phyloP scores from a whole-genome alignment of 2,329 filamentous ascomycete genomes.

The Drechslerella dactyloides region DNA sequence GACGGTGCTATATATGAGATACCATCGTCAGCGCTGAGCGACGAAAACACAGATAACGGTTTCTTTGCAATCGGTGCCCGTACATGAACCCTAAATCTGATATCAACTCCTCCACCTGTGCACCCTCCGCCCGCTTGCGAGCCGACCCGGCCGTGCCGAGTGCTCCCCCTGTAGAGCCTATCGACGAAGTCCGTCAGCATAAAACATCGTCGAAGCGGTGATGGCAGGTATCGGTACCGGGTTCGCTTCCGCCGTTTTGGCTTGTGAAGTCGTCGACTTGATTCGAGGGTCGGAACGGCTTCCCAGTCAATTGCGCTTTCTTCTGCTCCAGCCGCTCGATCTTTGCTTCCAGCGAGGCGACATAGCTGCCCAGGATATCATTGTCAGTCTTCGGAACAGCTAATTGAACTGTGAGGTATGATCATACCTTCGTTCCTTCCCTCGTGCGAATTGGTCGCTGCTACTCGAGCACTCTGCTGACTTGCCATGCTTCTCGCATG shows the following conservation, averaged over 20 bases:
- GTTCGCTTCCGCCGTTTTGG: constrained; percentile 17
- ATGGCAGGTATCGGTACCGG: constrained; percentile 10
- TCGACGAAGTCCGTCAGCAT: constrained; percentile 5
- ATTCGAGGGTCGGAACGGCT: constrained; percentile 48
- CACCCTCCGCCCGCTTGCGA: constrained; percentile 45
- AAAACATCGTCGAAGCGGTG: constrained; percentile 1
- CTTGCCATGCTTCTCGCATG: constrained; percentile 89
- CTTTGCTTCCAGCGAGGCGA: constrained; percentile 72
- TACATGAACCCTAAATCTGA: constrained; percentile 50
- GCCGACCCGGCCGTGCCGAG: constrained; percentile 32
- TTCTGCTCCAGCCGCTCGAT: constrained; percentile 48
- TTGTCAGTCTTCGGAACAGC: constrained; percentile 19
- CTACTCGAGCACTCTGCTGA: constrained; percentile 88
- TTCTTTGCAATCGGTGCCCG: too few species aligned
- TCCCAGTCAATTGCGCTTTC: constrained; percentile 47
- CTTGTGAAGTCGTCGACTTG: constrained; percentile 45
- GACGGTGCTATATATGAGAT: constrained; percentile 69
- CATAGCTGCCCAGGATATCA: constrained; percentile 68
- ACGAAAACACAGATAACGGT: too few species aligned
- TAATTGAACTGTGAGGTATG: background rate
- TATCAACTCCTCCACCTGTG: constrained; percentile 46
- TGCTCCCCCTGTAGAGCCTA: constrained; percentile 4
- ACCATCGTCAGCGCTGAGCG: constrained; percentile 42
- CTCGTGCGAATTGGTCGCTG: constrained; percentile 92
- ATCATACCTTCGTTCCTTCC: constrained; percentile 82